A percentile compares a stretch with the other conserved stretches of the same genome.
phyloP scores from a whole-genome alignment of 108 stramenopile genomes.

The Cyclotella atomus region DNA sequence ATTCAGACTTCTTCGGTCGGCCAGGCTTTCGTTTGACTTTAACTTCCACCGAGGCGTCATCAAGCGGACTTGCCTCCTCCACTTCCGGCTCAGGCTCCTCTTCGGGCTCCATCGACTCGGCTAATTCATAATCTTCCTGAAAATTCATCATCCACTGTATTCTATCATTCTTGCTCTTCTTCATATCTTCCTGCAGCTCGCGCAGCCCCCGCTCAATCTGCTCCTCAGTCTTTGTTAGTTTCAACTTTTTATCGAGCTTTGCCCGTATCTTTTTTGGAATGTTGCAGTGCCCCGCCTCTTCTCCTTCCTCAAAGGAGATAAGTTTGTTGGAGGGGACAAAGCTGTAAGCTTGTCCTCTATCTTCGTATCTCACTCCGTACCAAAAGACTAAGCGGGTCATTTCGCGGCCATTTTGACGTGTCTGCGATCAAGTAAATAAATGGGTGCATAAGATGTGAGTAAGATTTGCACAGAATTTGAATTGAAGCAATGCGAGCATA shows the following conservation, averaged over 20 bases:
- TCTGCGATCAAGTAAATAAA: constrained; percentile 33
- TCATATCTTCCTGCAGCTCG: constrained; percentile 39
- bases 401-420: constrained; percentile 43
- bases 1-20: constrained; percentile 34
- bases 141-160: constrained; percentile 51
- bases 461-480: constrained; percentile 11
- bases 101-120: constrained; percentile 17
- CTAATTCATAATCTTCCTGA: constrained; percentile 48
- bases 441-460: neutral
- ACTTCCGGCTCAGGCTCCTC: neutral
- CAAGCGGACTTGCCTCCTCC: neutral
- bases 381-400: constrained; percentile 61
- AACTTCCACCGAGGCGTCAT: neutral
- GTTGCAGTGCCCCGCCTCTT: constrained; percentile 28
- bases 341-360: constrained; percentile 45
- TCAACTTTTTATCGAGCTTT: constrained; percentile 44
- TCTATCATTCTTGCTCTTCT: constrained; percentile 31
- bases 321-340: constrained; percentile 50
- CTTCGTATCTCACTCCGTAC: constrained; percentile 55
- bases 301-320: constrained; percentile 52
- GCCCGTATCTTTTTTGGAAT: constrained; percentile 46
- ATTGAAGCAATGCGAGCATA: neutral
- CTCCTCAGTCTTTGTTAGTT: constrained; percentile 54
- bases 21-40: constrained; percentile 45
- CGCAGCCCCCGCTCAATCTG: constrained; percentile 43